Evolutionary conservation across 2,329 filamentous ascomycete genomes (phyloP), one percentile per base, ranked within the genome.

Genomic region (Xylaria sp.): DNA sequence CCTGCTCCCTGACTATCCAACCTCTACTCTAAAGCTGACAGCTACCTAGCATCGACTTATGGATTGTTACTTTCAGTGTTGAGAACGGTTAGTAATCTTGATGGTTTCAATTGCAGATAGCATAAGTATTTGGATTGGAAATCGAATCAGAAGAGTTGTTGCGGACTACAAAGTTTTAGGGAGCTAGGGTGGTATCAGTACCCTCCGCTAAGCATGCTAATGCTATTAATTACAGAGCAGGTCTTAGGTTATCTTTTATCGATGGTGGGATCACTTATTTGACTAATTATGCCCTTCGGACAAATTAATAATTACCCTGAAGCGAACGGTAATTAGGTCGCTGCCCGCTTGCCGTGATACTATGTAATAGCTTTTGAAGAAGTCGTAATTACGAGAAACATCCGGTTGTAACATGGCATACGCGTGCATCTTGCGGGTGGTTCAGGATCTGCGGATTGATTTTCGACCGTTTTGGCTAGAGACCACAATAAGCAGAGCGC

Each of bases 401-500:
- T 5, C 20, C 48, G 23, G 48, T 3, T 8, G 34, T 37, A 37
- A 37, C 46, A 50, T 23, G n/a, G 12, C 32, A 28, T 28, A 39
- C 51, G 62, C 54, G 50, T 44, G 32, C 28, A 18, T 54, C 44
- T 46, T 46, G 41, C 41, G 20, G 41, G 3, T 46, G 15, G 41
- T 46, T 18, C 34, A n/a, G 41, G 52, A n/a, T 9, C 39, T 10
- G 25, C 60, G 50, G 60, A 32, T 5, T 37, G 61, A 64, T 41
- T 32, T 57, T 50, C n/a, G 39, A 39, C 61, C 62, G 54, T 28
- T n/a, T 23, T 56, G 18, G 10, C 13, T 4, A 32, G 2, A 8
- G 18, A 23, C 52, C 5, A 56, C 32, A 20, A 56, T 56, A 56
- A 56, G 52, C 52, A 56, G 32, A 23, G 52, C 20, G 52, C 52